phyloP scores from a whole-genome alignment of 2,329 filamentous ascomycete genomes.

The Fulvia fulva region DNA sequence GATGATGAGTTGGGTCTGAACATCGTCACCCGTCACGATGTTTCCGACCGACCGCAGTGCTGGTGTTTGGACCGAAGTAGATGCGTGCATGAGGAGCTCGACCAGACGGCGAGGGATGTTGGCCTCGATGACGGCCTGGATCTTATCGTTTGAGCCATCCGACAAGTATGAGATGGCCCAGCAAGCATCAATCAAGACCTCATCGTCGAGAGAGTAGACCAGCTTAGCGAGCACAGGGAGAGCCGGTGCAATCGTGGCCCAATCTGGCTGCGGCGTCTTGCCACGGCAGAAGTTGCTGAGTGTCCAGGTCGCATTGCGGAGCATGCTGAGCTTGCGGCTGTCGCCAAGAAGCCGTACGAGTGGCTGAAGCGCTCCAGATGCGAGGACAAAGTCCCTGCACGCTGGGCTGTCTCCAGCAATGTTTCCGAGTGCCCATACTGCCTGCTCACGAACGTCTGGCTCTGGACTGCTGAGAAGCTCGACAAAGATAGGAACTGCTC shows the following conservation, averaged over 20 bases:
- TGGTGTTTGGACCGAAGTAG: constrained; percentile 95
- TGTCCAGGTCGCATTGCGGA: constrained; percentile 97
- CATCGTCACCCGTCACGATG: constrained; percentile 96
- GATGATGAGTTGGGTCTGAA: constrained; percentile 98
- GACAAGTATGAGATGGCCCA: constrained; percentile 99
- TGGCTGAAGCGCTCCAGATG: constrained; percentile 84
- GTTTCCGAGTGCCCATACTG: constrained; percentile 97
- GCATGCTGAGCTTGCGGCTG: constrained; percentile 98
- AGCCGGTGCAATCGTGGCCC: constrained; percentile 90
- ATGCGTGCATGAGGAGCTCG: constrained; percentile 95
- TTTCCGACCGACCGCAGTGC: constrained; percentile 96
- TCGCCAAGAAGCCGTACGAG: constrained; percentile 86
- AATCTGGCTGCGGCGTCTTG: constrained; percentile 98
- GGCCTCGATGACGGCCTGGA: constrained; percentile 97
- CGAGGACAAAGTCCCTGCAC: constrained; percentile 94
- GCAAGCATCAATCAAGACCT: constrained; percentile 97
- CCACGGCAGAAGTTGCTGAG: constrained; percentile 99
- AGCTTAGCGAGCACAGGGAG: constrained; percentile 94
- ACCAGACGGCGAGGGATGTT: constrained; percentile 94
- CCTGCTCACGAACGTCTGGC: constrained; percentile 95
- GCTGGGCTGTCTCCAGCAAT: constrained; percentile 97
- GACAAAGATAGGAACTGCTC: constrained; percentile 96
- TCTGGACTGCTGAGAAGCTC: constrained; percentile 93
- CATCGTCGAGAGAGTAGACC: constrained; percentile 96
- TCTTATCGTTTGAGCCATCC: constrained; percentile 98